Base-by-base conservation (phyloP, 2,329 filamentous ascomycete species). In the Hypomyces rosellus region DNA sequence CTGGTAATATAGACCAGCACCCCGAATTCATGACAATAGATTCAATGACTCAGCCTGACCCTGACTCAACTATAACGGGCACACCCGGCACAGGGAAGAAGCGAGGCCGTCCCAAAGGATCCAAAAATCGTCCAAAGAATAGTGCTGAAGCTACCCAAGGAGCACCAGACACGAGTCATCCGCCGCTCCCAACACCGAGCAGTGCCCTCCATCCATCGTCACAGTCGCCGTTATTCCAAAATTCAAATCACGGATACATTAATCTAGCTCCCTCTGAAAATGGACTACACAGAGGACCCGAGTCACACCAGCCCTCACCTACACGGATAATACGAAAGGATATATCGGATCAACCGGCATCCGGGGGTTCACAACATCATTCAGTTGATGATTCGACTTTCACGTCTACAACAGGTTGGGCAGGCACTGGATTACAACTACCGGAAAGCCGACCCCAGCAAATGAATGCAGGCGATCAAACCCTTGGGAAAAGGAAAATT, bases 21-120 rank as follows among this genome's bases (percentile, higher is more conserved):
- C 16, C 25, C 18, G 43, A 45, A 22, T 42, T 45, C 12, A 45
- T 34, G 22, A 15, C 45, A 12, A n/a, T 6, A 22, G 38, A 45
- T 6, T 34, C 47, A 14, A 15, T 40, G 9, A 34, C 38, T 7
- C 45, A 39, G n/a, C n/a, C 25, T 12, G 51, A 54, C 34, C 54
- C 49, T 40, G 52, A 56, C 13, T 47, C 55, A n/a, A 58, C 54
- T 30, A 46, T 53, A 5, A 39, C 55, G 11, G 55, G 41, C 37
- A 60, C 58, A 16, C 59, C 61, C 13, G 53, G 58, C 15, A 55
- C 57, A 11, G 46, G 42, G 20, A 66, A 62, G 46, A 68, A 66
- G 48, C 62, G 63, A 52, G 67, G 69, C 8, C 66, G 73, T 37
- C 69, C 76, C 1, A 78, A 73, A 50, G 74, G 74, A 1, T 73